phyloP scores from a whole-genome alignment of 2,329 filamentous ascomycete species.

The Pseudogymnoascus sp. region DNA sequence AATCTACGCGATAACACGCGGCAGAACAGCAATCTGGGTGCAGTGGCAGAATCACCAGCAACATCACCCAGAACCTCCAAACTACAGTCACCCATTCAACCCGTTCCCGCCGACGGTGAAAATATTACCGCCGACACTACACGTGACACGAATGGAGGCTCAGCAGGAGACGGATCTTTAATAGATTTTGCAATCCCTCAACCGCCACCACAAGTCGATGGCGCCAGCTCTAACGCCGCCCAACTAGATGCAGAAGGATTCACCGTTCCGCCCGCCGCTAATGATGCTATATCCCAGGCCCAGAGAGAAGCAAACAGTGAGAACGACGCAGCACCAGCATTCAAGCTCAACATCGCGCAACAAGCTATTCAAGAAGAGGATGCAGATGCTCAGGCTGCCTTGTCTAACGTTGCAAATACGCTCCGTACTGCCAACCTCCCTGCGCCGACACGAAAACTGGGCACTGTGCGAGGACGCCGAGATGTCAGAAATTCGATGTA shows the following conservation, averaged over 20 bases:
- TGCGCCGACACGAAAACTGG: constrained; percentile 59
- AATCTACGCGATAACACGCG: constrained; percentile 46
- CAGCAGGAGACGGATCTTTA: constrained; percentile 16
- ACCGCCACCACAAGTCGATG: constrained; percentile 32
- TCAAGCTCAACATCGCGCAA: constrained; percentile 73
- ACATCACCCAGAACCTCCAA: constrained; percentile 22
- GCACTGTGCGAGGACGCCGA: constrained; percentile 77
- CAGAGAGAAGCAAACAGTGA: constrained; percentile 54
- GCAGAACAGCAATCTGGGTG: constrained; percentile 41
- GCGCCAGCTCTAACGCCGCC: not conserved
- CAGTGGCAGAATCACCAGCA: constrained; percentile 50
- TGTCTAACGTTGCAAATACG: constrained; percentile 68
- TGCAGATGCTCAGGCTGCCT: constrained; percentile 63
- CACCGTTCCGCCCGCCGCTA: constrained; percentile 56
- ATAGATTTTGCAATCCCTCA: constrained; percentile 44
- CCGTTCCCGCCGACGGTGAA: constrained; percentile 34
- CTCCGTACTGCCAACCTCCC: constrained; percentile 52
- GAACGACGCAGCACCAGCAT: constrained; percentile 54
- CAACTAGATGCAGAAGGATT: constrained; percentile 69
- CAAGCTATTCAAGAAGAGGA: constrained; percentile 73
- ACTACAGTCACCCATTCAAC: constrained; percentile 22
- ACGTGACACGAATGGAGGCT: not conserved
- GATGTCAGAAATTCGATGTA: constrained; percentile 91
- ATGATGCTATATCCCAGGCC: constrained; percentile 63
- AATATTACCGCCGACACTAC: not conserved